Base-by-base conservation (phyloP, 306 rosid species). In the Elaeagnus macrophylla region DNA sequence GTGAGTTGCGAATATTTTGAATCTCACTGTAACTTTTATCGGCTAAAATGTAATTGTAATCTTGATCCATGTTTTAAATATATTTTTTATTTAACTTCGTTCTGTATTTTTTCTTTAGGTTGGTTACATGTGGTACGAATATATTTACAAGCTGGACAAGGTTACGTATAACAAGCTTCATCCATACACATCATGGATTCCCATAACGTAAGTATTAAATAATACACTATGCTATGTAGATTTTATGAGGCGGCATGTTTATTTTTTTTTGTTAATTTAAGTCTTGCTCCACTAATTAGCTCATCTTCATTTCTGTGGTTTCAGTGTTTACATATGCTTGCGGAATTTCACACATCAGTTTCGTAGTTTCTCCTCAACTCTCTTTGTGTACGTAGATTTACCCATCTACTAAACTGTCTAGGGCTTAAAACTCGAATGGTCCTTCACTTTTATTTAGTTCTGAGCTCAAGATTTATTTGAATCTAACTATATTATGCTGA, bases 111-210 rank as follows among this genome's bases (percentile, higher is more conserved):
- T 13, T 45, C 49, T 3, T 69, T 60, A 91, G 99, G 96, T 76
- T 75, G 99, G 99, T 64, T 91, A 87, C 73, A 13, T 87, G 67
- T 91, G 99, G 99, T 91, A 72, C 39, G 99, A 87, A 71, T 87
- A 53, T 72, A 86, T 91, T 57, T 91, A 87, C 83, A 91, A 87
- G 85, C 79, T 91, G 72, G 99, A 91, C 83, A 91, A 87, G 78
- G 88, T 87, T 62, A 14, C 95, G 13, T 91, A 91, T 69, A 91
- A 91, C 77, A 91, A 87, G 67, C 67, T 74, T 38, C 99, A 91
- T 73, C 99, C 99, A 12, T 91, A 91, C 82, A 91, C 99, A 51
- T 91, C 99, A 41, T 91, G 99, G 99, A 91, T 91, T 73, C 99
- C 95, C 36, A 91, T 91, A 64, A 91, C 95, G 96, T 91, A 68